Conservation (phyloP, 805 yeast species). For the Teunomyces pallodes region DNA sequence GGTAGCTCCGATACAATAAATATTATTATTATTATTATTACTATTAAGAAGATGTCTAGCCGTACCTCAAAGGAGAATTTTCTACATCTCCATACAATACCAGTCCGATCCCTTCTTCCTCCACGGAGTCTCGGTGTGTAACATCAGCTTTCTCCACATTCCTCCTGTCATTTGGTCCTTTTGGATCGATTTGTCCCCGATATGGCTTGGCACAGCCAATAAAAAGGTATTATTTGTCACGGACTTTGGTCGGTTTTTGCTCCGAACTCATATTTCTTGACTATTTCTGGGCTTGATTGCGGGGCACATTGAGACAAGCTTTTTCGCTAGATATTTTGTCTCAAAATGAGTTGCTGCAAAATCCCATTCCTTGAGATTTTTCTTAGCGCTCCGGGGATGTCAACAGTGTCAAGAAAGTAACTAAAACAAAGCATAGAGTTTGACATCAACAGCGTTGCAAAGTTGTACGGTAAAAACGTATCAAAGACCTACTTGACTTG, state of each 20-base stretch:
- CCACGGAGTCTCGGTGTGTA: too few species aligned
- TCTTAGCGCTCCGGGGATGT: constrained; percentile 1
- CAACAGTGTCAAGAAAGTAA: neutral
- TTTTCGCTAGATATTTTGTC: neutral
- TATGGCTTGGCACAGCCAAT: neutral
- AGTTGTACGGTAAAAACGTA: too few species aligned
- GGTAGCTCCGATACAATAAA: neutral
- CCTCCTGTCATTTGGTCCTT: neutral
- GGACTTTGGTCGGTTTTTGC: neutral
- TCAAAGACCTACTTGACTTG: too few species aligned
- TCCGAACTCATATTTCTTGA: neutral
- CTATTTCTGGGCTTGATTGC: neutral
- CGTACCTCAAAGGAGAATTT: too few species aligned
- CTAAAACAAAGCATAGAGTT: too few species aligned
- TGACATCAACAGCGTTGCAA: too few species aligned
- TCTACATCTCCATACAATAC: too few species aligned
- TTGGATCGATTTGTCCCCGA: neutral
- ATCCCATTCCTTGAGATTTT: neutral
- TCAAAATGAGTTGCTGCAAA: neutral
- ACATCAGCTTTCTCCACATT: neutral
- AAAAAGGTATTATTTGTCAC: neutral
- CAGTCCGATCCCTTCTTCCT: too few species aligned
- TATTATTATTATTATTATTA: neutral
- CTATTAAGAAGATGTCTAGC: too few species aligned
- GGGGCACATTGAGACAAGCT: neutral